Evolutionary conservation across 495 filamentous ascomycete species (phyloP).

Genomic region (Aspergillus panamensis): DNA sequence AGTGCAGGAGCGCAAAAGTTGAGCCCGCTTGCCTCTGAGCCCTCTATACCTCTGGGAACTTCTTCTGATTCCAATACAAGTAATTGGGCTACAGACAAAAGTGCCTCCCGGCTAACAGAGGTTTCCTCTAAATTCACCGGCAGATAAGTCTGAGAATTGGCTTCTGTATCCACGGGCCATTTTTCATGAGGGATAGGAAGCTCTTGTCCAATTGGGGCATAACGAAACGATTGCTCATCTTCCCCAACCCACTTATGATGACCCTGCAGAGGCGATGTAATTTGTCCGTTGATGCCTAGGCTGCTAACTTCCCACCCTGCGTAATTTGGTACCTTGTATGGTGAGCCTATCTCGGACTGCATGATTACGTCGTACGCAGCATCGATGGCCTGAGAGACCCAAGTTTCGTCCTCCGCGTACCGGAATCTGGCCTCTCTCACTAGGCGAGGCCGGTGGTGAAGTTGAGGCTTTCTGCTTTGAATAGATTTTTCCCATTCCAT

Average conservation of each 20-base stretch:
- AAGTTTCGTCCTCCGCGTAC: not conserved
- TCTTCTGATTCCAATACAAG: not conserved
- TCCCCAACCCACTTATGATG: not conserved
- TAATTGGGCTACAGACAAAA: not conserved
- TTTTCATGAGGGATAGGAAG: not conserved
- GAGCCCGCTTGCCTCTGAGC: not conserved
- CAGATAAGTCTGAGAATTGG: not conserved
- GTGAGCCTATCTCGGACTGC: not conserved
- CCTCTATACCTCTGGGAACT: not conserved
- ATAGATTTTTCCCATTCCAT: not conserved
- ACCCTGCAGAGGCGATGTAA: not conserved
- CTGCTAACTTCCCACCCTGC: not conserved
- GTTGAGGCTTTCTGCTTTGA: not conserved
- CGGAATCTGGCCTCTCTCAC: not conserved
- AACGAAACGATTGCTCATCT: not conserved
- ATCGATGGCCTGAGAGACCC: constrained; percentile 8
- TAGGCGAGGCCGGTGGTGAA: not conserved
- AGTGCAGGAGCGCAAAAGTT: not conserved
- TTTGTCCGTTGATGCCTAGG: not conserved
- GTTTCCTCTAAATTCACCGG: not conserved
- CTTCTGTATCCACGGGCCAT: no score
- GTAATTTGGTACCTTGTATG: not conserved
- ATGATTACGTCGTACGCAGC: constrained; percentile 16
- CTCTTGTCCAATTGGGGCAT: not conserved
- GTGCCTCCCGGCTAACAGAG: not conserved